A percentile compares a stretch with the other conserved stretches of the same genome.
phyloP scores from a whole-genome alignment of 257 asterid species.

The Datura wrightii region DNA sequence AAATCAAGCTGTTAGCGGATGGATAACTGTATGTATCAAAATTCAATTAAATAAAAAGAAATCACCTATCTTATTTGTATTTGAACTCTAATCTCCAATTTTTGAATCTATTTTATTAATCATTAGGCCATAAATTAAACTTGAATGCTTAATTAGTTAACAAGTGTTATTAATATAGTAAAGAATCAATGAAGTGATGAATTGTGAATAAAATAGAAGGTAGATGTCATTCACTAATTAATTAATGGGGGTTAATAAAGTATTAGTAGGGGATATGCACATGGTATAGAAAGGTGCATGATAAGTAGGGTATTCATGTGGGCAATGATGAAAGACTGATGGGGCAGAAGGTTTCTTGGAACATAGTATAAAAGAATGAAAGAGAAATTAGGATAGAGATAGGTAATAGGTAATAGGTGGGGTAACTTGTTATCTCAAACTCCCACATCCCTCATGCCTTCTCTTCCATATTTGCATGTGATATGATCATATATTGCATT shows the following conservation, averaged over 20 bases:
- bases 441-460: constrained; percentile 32
- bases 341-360: constrained; percentile 35
- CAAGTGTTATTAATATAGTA: not conserved
- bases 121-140: too few relatives aligned
- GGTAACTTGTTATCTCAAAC: constrained; percentile 28
- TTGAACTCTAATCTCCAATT: too few relatives aligned
- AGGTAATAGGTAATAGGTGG: constrained; percentile 1
- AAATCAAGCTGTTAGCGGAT: too few relatives aligned
- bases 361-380: constrained; percentile 23
- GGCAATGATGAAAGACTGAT: constrained; percentile 25
- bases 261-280: constrained; percentile 3
- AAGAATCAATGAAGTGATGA: constrained; percentile 4
- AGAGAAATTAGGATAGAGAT: not conserved
- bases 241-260: not conserved
- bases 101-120: too few relatives aligned
- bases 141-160: too few relatives aligned
- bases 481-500: not conserved
- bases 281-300: constrained; percentile 24
- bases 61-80: too few relatives aligned
- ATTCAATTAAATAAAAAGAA: too few relatives aligned
- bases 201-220: not conserved
- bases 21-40: too few relatives aligned
- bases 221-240: not conserved
- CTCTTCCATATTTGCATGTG: constrained; percentile 26
- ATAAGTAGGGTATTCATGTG: constrained; percentile 34